Conservation (phyloP, 805 yeast genomes). For the Lipomyces chichibuensis region DNA sequence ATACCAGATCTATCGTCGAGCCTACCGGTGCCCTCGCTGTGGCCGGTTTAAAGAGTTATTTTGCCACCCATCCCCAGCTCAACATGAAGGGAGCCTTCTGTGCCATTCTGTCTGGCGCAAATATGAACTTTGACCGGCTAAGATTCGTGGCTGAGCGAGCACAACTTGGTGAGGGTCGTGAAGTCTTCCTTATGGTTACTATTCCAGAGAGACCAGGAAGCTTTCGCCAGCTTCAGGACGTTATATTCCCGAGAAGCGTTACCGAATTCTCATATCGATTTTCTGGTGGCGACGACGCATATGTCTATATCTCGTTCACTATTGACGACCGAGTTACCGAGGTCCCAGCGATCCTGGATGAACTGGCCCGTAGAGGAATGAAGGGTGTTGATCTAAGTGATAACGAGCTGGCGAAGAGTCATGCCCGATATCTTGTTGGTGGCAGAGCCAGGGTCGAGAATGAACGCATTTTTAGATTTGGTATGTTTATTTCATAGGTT, state of each 20-base stretch:
- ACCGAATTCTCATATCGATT: slow-evolving; percentile 94
- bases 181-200: slow-evolving; percentile 84
- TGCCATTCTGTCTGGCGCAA: slow-evolving; percentile 92
- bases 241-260: slow-evolving; percentile 83
- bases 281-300: slow-evolving; percentile 57
- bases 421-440: slow-evolving; percentile 94
- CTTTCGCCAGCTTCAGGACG: slow-evolving; percentile 71
- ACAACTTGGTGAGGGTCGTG: slow-evolving; percentile 96
- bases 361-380: slow-evolving; percentile 55
- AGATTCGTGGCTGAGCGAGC: slow-evolving; percentile 97
- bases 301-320: slow-evolving; percentile 84
- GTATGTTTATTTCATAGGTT: not conserved
- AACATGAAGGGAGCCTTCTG: slow-evolving; percentile 73
- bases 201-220: slow-evolving; percentile 95
- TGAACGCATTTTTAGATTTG: slow-evolving; percentile 75
- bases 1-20: slow-evolving; percentile 89
- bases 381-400: slow-evolving; percentile 82
- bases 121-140: slow-evolving; percentile 95
- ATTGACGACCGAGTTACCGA: slow-evolving; percentile 76
- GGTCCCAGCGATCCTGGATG: slow-evolving; percentile 61
- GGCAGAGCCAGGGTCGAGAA: slow-evolving; percentile 75
- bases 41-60: slow-evolving; percentile 89
- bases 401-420: slow-evolving; percentile 93
- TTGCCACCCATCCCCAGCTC: slow-evolving; percentile 66
- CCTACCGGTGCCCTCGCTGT: slow-evolving; percentile 97